These are phyloP conservation scores for Ophiostoma sp. DNA, from an alignment of 2,329 filamentous ascomycete species.

Conservation along the genomic window DNA sequence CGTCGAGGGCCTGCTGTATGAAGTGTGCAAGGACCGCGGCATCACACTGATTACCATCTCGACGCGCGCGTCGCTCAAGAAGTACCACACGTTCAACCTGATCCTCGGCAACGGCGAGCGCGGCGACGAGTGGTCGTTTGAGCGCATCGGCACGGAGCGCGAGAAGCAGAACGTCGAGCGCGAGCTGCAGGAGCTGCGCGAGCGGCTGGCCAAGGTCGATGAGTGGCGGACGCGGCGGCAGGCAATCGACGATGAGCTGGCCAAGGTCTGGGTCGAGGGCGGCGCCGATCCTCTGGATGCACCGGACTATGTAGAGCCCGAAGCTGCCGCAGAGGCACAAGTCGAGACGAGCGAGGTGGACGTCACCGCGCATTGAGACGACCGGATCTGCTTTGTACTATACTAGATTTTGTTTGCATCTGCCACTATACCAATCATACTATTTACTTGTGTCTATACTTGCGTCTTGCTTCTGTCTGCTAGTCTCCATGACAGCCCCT, in stretches of 20 bases:
- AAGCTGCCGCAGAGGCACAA: slow-evolving; percentile 2
- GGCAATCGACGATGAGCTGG: slow-evolving; percentile 79
- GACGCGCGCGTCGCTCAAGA: slow-evolving; percentile 87
- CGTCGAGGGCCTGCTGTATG: slow-evolving; percentile 89
- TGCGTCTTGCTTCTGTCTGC: too few relatives aligned
- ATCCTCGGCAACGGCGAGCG: slow-evolving; percentile 73
- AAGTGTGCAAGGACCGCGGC: slow-evolving; percentile 84
- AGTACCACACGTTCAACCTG: slow-evolving; percentile 90
- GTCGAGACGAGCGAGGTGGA: not conserved
- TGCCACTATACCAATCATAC: too few relatives aligned
- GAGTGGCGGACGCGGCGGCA: slow-evolving; percentile 71
- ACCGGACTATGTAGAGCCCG: slow-evolving; percentile 40
- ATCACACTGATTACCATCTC: slow-evolving; percentile 97
- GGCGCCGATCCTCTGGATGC: slow-evolving; percentile 43
- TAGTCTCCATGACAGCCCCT: too few relatives aligned
- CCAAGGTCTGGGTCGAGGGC: slow-evolving; percentile 53
- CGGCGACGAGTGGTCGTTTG: slow-evolving; percentile 85
- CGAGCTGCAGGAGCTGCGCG: slow-evolving; percentile 77
- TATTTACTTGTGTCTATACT: too few relatives aligned
- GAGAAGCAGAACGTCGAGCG: slow-evolving; percentile 93
- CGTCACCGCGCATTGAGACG: too few relatives aligned
- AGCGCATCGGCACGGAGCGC: slow-evolving; percentile 85
- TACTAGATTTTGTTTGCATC: too few relatives aligned
- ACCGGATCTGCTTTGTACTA: too few relatives aligned
- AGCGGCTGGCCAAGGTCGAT: slow-evolving; percentile 73